phyloP scores from a whole-genome alignment of 495 filamentous ascomycete genomes.

The Rhypophila decipiens region DNA sequence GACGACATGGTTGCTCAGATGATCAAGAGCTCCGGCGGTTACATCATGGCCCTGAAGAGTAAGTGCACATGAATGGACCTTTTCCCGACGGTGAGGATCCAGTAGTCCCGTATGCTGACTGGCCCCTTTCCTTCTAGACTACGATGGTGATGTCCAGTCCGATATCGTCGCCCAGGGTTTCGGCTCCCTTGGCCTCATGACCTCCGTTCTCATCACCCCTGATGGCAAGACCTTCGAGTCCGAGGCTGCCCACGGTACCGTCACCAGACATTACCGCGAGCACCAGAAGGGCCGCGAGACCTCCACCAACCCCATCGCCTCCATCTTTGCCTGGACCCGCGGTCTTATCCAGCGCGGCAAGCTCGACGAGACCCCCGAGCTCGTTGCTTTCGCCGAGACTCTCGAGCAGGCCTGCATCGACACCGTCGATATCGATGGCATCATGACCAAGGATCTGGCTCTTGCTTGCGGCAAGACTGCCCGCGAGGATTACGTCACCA shows the following conservation, averaged over 20 bases:
- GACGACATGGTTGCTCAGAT: conserved; percentile 99
- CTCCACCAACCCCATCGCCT: conserved; percentile 97
- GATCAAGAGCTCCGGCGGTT: conserved; percentile 95
- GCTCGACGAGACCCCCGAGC: conserved; percentile 81
- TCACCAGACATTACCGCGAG: conserved; percentile 97
- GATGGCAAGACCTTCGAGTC: conserved; percentile 94
- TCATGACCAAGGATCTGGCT: conserved; percentile 99
- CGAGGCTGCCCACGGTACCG: conserved; percentile 96
- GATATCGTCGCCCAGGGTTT: conserved; percentile 98
- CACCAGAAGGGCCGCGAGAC: conserved; percentile 96
- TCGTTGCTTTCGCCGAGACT: conserved; percentile 81
- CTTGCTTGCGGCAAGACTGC: conserved; percentile 82
- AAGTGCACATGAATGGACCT: too few relatives aligned
- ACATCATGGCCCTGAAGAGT: conserved; percentile 98
- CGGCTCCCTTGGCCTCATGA: conserved; percentile 97
- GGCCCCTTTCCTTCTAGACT: conserved; percentile 56
- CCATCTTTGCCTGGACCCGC: conserved; percentile 97
- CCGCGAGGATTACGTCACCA: conserved; percentile 79
- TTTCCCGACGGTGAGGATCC: too few relatives aligned
- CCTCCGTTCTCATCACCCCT: conserved; percentile 90
- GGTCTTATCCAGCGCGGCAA: conserved; percentile 88
- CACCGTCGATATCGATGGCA: conserved; percentile 83
- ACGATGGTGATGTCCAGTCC: conserved; percentile 98
- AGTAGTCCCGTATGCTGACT: too few relatives aligned
- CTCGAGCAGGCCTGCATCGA: conserved; percentile 94